These are phyloP conservation scores for Aspergillus texensis DNA, from an alignment of 2,329 filamentous ascomycete genomes.

Conservation along the genomic window DNA sequence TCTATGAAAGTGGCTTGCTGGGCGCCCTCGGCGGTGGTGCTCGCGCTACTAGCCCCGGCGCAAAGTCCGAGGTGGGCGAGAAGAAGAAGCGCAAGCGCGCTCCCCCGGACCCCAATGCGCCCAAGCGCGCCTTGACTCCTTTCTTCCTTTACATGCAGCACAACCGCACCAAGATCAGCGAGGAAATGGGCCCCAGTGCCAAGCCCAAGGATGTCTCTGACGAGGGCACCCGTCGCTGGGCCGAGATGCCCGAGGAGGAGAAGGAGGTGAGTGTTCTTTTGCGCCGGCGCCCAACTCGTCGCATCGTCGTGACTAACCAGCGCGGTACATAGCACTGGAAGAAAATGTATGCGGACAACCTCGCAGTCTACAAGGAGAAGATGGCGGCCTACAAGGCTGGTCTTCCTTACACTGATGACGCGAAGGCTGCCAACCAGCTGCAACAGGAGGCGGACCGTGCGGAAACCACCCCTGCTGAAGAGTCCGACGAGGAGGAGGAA, in stretches of 20 bases:
- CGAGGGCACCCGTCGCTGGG: constrained; percentile 85
- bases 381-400: constrained; percentile 60
- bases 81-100: constrained; percentile 91
- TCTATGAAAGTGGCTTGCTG: constrained; percentile 50
- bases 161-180: constrained; percentile 78
- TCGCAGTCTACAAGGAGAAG: constrained; percentile 59
- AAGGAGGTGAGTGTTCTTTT: constrained; percentile 59
- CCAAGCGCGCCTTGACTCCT: constrained; percentile 89
- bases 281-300: neutral
- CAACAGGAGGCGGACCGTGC: constrained; percentile 45
- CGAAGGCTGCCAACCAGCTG: constrained; percentile 45
- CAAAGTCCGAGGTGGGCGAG: constrained; percentile 56
- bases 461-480: constrained; percentile 35
- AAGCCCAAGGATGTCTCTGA: constrained; percentile 86
- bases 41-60: constrained; percentile 40
- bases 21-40: constrained; percentile 24
- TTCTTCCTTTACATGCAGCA: constrained; percentile 95
- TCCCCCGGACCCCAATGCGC: constrained; percentile 86
- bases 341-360: constrained; percentile 59
- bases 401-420: constrained; percentile 47
- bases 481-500: constrained; percentile 36
- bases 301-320: neutral
- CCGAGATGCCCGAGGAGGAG: constrained; percentile 71
- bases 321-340: constrained; percentile 49
- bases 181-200: constrained; percentile 72